These are phyloP conservation scores for Amanita muscaria DNA, from an alignment of 768 basidiomycete genomes.

Conservation along the genomic window DNA sequence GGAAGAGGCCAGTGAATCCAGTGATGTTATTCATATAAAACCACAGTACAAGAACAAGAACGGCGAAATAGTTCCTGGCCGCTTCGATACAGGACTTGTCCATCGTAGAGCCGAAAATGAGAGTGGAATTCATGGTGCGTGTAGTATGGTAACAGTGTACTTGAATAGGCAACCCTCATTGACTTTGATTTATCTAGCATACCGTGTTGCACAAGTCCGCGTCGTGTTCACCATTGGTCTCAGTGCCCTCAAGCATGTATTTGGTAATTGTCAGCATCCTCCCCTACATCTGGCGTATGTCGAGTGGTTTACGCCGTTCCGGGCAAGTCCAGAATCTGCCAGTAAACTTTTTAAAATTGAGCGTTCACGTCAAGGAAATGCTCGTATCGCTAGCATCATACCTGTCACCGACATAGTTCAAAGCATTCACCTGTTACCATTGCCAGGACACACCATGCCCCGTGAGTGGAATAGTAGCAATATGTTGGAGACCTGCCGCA, in stretches of 20 bases:
- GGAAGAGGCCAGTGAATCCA: neutral
- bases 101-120: neutral
- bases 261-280: neutral
- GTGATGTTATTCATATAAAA: neutral
- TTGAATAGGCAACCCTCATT: no score
- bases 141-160: no score
- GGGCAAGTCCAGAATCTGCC: slow-evolving; percentile 9
- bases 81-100: neutral
- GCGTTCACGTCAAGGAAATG: slow-evolving; percentile 6
- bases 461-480: slow-evolving; percentile 3
- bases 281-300: slow-evolving; percentile 21
- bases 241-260: no score
- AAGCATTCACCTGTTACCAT: slow-evolving; percentile 19
- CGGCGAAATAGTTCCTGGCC: neutral
- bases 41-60: neutral
- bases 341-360: slow-evolving; percentile 14
- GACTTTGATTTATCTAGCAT: no score
- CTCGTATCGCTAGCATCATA: slow-evolving; percentile 16
- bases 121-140: neutral
- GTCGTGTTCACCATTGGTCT: no score
- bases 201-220: no score
- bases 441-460: neutral
- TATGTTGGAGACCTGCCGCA: neutral
- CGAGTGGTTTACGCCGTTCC: no score
- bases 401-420: slow-evolving; percentile 19